These are phyloP conservation scores for Tricholoma bakamatsutake DNA, from an alignment of 768 basidiomycete genomes.

Conservation along the genomic window DNA sequence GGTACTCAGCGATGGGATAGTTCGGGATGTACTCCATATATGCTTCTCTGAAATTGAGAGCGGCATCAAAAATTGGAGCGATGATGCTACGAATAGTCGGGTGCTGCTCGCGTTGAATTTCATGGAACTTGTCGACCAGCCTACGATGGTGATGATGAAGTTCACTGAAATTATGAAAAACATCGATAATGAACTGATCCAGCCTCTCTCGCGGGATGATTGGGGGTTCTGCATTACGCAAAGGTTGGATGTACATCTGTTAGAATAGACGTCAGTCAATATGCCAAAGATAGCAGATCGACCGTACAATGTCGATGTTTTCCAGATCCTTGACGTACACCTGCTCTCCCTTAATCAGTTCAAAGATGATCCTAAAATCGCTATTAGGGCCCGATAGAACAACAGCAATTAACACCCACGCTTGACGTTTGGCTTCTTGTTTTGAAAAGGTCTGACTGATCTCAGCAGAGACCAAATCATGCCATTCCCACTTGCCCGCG, in stretches of 20 bases:
- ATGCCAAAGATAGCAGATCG: slow-evolving; percentile 1
- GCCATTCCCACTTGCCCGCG: slow-evolving; percentile 84
- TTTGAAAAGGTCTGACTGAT: slow-evolving; percentile 55
- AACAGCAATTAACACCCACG: slow-evolving; percentile 43
- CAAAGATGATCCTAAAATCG: slow-evolving; percentile 74
- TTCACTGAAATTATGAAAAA: slow-evolving; percentile 84
- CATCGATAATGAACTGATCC: slow-evolving; percentile 74
- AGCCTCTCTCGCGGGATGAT: slow-evolving; percentile 70
- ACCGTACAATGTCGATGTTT: slow-evolving; percentile 67
- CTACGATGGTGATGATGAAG: slow-evolving; percentile 69
- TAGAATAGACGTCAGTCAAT: not conserved
- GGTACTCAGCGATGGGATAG: slow-evolving; percentile 85
- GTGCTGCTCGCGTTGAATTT: slow-evolving; percentile 85
- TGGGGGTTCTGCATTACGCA: slow-evolving; percentile 68
- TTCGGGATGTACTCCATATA: slow-evolving; percentile 94
- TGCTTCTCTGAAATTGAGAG: slow-evolving; percentile 86
- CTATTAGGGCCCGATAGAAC: slow-evolving; percentile 5
- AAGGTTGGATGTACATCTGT: slow-evolving; percentile 78
- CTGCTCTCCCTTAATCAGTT: slow-evolving; percentile 95
- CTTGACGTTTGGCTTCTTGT: slow-evolving; percentile 77
- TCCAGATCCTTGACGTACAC: slow-evolving; percentile 89
- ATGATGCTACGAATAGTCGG: slow-evolving; percentile 76
- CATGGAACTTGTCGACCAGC: slow-evolving; percentile 75
- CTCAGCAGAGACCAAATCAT: slow-evolving; percentile 75
- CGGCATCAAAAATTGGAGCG: slow-evolving; percentile 81